Conservation (phyloP, 176 grass and related monocot genomes). For the Carex scoparia region DNA sequence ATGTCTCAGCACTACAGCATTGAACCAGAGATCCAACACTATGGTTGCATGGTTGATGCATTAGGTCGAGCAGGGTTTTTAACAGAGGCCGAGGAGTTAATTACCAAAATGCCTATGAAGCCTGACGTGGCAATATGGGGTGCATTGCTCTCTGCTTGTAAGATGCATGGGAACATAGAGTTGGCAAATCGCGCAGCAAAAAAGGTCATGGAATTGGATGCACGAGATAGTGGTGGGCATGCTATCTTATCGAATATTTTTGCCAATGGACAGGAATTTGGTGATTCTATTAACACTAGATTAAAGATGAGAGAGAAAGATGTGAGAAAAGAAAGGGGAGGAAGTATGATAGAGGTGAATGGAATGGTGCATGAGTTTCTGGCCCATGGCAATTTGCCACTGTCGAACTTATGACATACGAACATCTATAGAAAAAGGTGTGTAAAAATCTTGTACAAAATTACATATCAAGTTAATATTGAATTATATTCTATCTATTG, state of each 20-base stretch:
- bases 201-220: slow-evolving; percentile 37
- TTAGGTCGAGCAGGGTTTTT: slow-evolving; percentile 47
- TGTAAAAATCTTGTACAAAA: background rate
- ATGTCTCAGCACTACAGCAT: slow-evolving; percentile 38
- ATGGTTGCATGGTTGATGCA: slow-evolving; percentile 61
- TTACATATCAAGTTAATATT: background rate
- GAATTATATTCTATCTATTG: too few species aligned
- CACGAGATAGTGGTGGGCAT: slow-evolving; percentile 42
- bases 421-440: background rate
- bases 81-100: slow-evolving; percentile 48
- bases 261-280: slow-evolving; percentile 21
- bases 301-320: slow-evolving; percentile 47
- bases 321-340: slow-evolving; percentile 53
- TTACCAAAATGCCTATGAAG: slow-evolving; percentile 48
- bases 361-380: slow-evolving; percentile 67
- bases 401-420: background rate
- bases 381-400: slow-evolving; percentile 21
- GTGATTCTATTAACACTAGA: slow-evolving; percentile 20
- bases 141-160: slow-evolving; percentile 61
- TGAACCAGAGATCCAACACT: slow-evolving; percentile 53
- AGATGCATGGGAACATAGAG: slow-evolving; percentile 36
- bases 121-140: slow-evolving; percentile 65
- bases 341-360: slow-evolving; percentile 77
- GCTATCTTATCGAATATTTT: slow-evolving; percentile 41
- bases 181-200: slow-evolving; percentile 33